A percentile compares a stretch with the other conserved stretches of the same genome.
Evolutionary conservation across 805 yeast genomes (phyloP).

Genomic region (Kluyveromyces lactis): DNA sequence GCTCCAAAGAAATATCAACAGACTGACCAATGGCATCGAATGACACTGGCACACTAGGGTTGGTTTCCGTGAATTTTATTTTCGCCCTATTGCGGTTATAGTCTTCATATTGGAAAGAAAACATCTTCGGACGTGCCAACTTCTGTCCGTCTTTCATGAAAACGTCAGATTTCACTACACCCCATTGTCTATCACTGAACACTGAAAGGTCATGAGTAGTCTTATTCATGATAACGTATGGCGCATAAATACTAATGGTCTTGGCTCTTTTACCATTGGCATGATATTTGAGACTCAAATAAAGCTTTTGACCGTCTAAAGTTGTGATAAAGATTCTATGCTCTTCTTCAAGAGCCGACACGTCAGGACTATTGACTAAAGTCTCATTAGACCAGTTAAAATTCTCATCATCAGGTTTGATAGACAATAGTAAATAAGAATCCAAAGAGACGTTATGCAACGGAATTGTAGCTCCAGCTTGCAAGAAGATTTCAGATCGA

Average conservation of each 20-base stretch:
- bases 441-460: conserved; percentile 75
- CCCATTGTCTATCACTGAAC: conserved; percentile 47
- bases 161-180: conserved; percentile 38
- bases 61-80: conserved; percentile 58
- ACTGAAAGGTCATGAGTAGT: conserved; percentile 61
- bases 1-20: conserved; percentile 44
- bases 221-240: conserved; percentile 75
- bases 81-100: conserved; percentile 60
- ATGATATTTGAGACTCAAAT: conserved; percentile 57
- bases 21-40: conserved; percentile 87
- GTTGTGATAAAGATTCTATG: conserved; percentile 41
- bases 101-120: conserved; percentile 62
- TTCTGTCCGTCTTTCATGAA: conserved; percentile 21
- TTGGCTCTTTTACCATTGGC: conserved; percentile 43
- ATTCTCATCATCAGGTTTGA: conserved; percentile 45
- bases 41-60: conserved; percentile 65
- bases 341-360: conserved; percentile 52
- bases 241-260: conserved; percentile 66
- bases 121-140: conserved; percentile 58
- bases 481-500: conserved; percentile 57
- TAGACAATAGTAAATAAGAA: conserved; percentile 62
- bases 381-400: conserved; percentile 30
- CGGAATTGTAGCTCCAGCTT: conserved; percentile 58
- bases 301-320: conserved; percentile 59
- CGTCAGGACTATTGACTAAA: conserved; percentile 40